Evolutionary conservation across 225 moss, liverwort and hornwort genomes (phyloP).

Genomic region (Asterella californica): DNA sequence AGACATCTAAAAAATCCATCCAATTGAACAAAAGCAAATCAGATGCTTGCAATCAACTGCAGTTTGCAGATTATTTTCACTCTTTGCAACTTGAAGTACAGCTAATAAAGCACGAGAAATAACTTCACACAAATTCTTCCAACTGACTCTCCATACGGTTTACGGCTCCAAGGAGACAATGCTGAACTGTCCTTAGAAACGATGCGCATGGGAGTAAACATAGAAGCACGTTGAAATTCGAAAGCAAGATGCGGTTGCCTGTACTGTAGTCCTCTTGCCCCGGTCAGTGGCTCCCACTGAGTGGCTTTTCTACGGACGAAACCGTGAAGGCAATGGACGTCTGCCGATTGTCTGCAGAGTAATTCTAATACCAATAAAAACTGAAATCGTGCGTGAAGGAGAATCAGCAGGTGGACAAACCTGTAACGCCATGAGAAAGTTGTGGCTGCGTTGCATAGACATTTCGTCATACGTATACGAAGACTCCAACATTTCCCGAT

Average conservation of each 20-base stretch:
- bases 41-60: background rate
- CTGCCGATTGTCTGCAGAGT: background rate
- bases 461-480: constrained; percentile 44
- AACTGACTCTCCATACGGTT: too few species aligned
- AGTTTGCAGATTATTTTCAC: background rate
- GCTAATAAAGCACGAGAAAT: background rate
- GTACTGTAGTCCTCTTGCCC: too few species aligned
- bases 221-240: too few species aligned
- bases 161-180: too few species aligned
- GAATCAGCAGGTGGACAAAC: constrained; percentile 13
- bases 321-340: background rate
- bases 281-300: too few species aligned
- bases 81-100: background rate
- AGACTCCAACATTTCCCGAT: constrained; percentile 29
- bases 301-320: background rate
- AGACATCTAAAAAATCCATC: background rate
- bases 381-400: background rate
- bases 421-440: constrained; percentile 50
- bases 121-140: too few species aligned
- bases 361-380: background rate
- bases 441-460: constrained; percentile 48
- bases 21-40: background rate
- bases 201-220: too few species aligned
- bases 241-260: too few species aligned
- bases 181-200: too few species aligned